Evolutionary conservation across 345 rosid species (phyloP).

Genomic region (Salix koriyanagi): DNA sequence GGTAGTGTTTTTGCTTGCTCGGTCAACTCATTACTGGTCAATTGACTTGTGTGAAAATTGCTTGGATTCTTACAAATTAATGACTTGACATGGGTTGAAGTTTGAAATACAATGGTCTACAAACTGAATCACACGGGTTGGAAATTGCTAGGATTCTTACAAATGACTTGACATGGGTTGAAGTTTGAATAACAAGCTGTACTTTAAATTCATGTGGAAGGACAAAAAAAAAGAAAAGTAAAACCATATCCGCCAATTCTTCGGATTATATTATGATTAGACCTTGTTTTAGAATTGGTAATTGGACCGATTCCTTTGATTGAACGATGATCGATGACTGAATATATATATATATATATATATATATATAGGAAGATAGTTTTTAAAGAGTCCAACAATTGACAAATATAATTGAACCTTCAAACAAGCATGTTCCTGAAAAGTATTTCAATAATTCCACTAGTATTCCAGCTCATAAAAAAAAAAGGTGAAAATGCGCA

Average conservation of each 20-base stretch:
- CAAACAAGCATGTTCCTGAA: too few relatives aligned
- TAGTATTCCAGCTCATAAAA: too few relatives aligned
- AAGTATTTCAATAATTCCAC: too few relatives aligned
- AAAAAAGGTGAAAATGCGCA: too few relatives aligned
- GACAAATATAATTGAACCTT: too few relatives aligned
- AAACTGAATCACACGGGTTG: background rate
- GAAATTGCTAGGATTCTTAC: background rate
- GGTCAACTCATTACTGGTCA: background rate
- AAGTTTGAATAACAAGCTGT: background rate
- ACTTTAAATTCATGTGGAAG: background rate
- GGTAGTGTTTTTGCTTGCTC: background rate
- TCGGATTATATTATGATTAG: background rate
- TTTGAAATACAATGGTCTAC: background rate
- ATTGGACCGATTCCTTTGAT: too few relatives aligned
- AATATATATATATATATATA: too few relatives aligned
- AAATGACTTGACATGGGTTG: background rate
- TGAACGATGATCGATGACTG: too few relatives aligned
- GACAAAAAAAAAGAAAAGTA: too few relatives aligned
- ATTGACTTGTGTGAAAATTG: background rate
- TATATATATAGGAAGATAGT: too few relatives aligned
- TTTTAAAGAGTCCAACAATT: too few relatives aligned
- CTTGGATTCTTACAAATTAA: background rate
- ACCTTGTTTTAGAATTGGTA: too few relatives aligned
- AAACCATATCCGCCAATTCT: background rate
- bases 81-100: background rate